Evolutionary conservation across 2,329 filamentous ascomycete species (phyloP).

Genomic region (Furcasterigmium sp.): DNA sequence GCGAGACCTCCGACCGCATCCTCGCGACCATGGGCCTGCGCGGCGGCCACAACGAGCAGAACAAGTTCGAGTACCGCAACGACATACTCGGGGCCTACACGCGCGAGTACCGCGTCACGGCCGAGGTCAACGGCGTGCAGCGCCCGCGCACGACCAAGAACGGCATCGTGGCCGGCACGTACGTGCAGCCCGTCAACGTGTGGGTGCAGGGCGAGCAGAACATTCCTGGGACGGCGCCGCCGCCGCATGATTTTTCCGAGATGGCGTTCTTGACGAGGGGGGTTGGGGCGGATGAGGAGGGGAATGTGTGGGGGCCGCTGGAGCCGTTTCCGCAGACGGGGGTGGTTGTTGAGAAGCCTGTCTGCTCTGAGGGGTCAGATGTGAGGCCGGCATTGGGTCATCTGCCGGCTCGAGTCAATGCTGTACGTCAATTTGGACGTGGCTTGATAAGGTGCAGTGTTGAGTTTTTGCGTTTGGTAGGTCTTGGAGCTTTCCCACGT

Average conservation of each 20-base stretch:
- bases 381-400: too few species aligned
- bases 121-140: slow-evolving; percentile 25
- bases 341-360: slow-evolving; percentile 23
- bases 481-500: too few species aligned
- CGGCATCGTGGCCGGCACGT: slow-evolving; percentile 26
- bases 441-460: too few species aligned
- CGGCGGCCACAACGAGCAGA: slow-evolving; percentile 24
- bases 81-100: slow-evolving; percentile 25
- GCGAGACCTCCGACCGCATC: slow-evolving; percentile 24
- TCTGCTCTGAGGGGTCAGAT: too few species aligned
- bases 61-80: slow-evolving; percentile 28
- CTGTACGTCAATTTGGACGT: too few species aligned
- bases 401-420: too few species aligned
- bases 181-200: slow-evolving; percentile 27
- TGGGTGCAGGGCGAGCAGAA: slow-evolving; percentile 31
- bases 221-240: slow-evolving; percentile 25
- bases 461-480: too few species aligned
- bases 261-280: slow-evolving; percentile 28
- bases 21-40: slow-evolving; percentile 23
- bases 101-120: slow-evolving; percentile 26
- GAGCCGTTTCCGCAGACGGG: slow-evolving; percentile 31
- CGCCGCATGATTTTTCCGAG: slow-evolving; percentile 27
- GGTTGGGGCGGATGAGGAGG: slow-evolving; percentile 25
- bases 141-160: slow-evolving; percentile 25
- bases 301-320: slow-evolving; percentile 29